phyloP scores from a whole-genome alignment of 176 grass and related monocot species.

The Oryza coarctata region DNA sequence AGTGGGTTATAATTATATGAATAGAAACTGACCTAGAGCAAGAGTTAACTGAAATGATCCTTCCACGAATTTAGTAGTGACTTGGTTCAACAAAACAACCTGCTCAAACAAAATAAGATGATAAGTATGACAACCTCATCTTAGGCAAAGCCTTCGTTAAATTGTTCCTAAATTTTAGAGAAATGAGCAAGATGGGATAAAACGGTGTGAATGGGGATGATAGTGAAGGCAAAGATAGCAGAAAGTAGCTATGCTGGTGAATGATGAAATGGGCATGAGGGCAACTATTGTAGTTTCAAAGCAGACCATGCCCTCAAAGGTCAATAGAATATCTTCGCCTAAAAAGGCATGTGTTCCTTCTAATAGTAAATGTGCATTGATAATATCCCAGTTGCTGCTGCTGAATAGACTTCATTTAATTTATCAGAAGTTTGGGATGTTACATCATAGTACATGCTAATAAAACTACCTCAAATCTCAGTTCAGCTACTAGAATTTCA shows the following conservation, averaged over 20 bases:
- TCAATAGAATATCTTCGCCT: background rate
- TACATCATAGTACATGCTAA: background rate
- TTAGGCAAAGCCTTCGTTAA: background rate
- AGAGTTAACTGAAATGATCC: constrained; percentile 92
- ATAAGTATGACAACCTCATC: constrained; percentile 16
- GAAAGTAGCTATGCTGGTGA: background rate
- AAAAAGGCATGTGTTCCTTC: background rate
- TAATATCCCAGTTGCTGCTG: constrained; percentile 5
- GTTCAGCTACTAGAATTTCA: background rate
- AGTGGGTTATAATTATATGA: background rate
- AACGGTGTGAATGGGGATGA: background rate
- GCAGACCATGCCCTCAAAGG: background rate
- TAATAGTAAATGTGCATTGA: background rate
- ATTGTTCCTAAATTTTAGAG: background rate
- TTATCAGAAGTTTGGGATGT: background rate
- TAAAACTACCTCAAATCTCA: background rate
- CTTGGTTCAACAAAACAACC: constrained; percentile 97
- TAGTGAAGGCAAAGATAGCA: background rate
- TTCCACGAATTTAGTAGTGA: constrained; percentile 90
- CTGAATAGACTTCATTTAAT: background rate
- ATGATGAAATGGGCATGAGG: background rate
- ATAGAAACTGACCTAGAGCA: constrained; percentile 64
- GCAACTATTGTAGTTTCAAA: background rate
- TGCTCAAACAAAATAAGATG: constrained; percentile 45
- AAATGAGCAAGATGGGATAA: constrained; percentile 5